Conservation (phyloP, 345 rosid genomes). For the Boechera divaricarpa region DNA sequence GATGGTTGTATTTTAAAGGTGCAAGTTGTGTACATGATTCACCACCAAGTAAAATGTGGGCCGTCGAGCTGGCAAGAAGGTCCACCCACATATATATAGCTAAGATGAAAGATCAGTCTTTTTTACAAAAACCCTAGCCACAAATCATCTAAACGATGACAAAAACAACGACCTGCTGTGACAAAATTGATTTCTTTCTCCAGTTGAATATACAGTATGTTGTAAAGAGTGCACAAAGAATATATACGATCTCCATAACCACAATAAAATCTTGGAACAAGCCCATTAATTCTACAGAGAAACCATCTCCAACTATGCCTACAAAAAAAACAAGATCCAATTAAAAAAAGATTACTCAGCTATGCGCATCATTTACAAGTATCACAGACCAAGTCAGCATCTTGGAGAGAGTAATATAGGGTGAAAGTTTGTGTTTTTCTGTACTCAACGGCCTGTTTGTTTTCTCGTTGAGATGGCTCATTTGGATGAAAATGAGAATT, state of each 20-base stretch:
- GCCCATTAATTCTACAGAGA: background rate
- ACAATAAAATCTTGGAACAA: background rate
- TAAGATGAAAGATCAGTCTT: too few relatives aligned
- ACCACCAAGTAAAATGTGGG: constrained; percentile 13
- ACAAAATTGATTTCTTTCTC: constrained; percentile 66
- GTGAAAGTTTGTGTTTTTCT: background rate
- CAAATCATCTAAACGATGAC: background rate
- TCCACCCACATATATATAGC: constrained; percentile 21
- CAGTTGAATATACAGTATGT: constrained; percentile 55
- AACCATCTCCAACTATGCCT: background rate
- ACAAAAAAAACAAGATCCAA: background rate
- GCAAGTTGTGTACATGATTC: constrained; percentile 33
- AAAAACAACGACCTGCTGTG: constrained; percentile 45
- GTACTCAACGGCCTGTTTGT: too few relatives aligned
- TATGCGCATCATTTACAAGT: background rate
- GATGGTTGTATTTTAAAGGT: constrained; percentile 6
- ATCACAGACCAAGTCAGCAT: background rate
- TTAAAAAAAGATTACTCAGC: too few relatives aligned
- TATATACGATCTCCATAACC: background rate
- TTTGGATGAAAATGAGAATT: too few relatives aligned
- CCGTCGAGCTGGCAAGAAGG: constrained; percentile 27
- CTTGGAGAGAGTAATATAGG: background rate
- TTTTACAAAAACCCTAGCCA: too few relatives aligned
- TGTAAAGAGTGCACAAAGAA: constrained; percentile 55
- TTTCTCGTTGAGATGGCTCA: too few relatives aligned